A percentile compares a stretch with the other conserved stretches of the same genome.
phyloP scores from a whole-genome alignment of 129 eudicot species.

The Tanacetum coccineum region DNA sequence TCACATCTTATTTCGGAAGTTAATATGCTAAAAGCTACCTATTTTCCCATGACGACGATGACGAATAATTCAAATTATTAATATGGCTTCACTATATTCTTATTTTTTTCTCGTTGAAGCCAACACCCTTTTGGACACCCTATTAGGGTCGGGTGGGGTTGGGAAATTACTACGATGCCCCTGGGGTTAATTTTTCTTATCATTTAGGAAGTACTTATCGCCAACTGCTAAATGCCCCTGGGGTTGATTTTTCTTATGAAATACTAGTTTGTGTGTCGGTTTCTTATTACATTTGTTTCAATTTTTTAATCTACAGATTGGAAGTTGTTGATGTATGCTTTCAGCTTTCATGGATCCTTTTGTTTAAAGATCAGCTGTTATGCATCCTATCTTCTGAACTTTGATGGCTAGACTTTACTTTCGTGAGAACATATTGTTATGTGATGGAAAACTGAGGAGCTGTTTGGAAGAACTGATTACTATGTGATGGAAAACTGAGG shows the following conservation, averaged over 20 bases:
- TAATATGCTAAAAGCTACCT: background rate
- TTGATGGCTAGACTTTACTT: conserved; percentile 10
- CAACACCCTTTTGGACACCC: too few species aligned
- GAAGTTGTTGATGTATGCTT: conserved; percentile 1
- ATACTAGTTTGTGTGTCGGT: background rate
- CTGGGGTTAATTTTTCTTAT: background rate
- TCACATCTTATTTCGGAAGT: background rate
- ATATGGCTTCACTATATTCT: background rate
- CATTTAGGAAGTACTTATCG: background rate
- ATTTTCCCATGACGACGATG: background rate
- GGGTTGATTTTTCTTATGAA: background rate
- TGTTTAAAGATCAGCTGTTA: background rate
- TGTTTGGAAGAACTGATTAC: background rate
- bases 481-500: conserved; percentile 17
- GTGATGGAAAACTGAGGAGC: conserved; percentile 17
- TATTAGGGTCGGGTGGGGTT: background rate
- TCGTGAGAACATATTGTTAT: background rate
- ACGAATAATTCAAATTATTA: background rate
- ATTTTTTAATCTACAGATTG: conserved; percentile 14
- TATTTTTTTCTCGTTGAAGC: conserved; percentile 3
- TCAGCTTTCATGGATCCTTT: conserved; percentile 4
- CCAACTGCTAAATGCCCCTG: background rate
- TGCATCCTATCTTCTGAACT: background rate
- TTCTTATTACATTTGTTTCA: background rate
- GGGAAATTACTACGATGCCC: background rate